Evolutionary conservation across 495 filamentous ascomycete species (phyloP).

Genomic region (Penicillium angulare): DNA sequence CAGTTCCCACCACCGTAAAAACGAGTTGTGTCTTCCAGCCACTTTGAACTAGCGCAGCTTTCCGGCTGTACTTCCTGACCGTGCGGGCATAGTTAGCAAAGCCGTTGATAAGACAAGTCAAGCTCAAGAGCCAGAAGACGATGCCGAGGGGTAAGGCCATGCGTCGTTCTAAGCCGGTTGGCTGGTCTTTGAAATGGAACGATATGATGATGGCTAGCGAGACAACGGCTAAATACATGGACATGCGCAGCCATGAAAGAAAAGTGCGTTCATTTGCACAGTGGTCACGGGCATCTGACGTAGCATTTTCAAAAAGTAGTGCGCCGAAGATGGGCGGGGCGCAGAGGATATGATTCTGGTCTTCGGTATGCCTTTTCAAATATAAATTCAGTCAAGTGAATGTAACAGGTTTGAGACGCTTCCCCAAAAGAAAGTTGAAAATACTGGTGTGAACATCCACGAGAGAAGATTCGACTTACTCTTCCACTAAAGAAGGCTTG

Average conservation of each 20-base stretch:
- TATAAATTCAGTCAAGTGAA: neutral
- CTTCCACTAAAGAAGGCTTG: constrained; percentile 39
- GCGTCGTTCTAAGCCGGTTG: constrained; percentile 64
- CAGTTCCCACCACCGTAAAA: constrained; percentile 71
- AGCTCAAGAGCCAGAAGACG: constrained; percentile 80
- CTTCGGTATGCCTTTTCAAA: constrained; percentile 28
- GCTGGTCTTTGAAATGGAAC: constrained; percentile 80
- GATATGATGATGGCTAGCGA: constrained; percentile 86
- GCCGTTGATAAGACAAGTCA: constrained; percentile 72
- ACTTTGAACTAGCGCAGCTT: constrained; percentile 82
- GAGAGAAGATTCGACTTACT: constrained; percentile 28
- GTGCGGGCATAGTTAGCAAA: constrained; percentile 85
- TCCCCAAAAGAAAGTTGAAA: too few relatives aligned
- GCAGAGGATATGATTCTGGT: constrained; percentile 56
- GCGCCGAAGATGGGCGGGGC: constrained; percentile 70
- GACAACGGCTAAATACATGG: constrained; percentile 88
- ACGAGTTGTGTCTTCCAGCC: constrained; percentile 89
- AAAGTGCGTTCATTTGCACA: constrained; percentile 67
- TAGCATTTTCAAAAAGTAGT: constrained; percentile 84
- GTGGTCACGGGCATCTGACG: constrained; percentile 77
- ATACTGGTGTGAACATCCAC: neutral
- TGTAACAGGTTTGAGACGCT: too few relatives aligned
- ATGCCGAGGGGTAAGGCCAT: constrained; percentile 83
- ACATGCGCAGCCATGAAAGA: constrained; percentile 89
- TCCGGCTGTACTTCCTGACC: constrained; percentile 76